Conservation (phyloP, 2,329 filamentous ascomycete species). For the Cadophora malorum region DNA sequence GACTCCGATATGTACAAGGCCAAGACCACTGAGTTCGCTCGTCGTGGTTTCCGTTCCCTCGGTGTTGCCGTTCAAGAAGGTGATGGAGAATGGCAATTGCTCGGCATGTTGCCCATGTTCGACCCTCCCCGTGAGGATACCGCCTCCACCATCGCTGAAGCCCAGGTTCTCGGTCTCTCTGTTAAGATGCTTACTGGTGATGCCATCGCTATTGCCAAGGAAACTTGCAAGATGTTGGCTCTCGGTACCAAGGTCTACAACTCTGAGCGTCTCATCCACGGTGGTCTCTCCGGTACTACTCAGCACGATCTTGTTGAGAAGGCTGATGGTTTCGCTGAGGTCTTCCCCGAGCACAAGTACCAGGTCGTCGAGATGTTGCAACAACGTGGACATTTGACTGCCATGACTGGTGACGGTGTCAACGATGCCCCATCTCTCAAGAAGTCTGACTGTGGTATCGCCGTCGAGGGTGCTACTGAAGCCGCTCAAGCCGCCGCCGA, state of each 20-base stretch:
- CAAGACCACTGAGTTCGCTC: conserved; percentile 77
- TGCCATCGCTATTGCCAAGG: conserved; percentile 79
- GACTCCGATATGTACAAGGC: conserved; percentile 71
- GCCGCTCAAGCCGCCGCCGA: conserved; percentile 90
- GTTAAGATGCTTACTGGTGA: conserved; percentile 87
- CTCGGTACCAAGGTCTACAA: conserved; percentile 83
- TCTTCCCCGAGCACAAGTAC: conserved; percentile 96
- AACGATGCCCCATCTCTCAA: conserved; percentile 93
- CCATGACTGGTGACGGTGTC: conserved; percentile 96
- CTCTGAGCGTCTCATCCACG: conserved; percentile 78
- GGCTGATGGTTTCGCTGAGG: conserved; percentile 93
- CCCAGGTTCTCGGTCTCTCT: conserved; percentile 75
- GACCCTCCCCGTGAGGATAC: conserved; percentile 81
- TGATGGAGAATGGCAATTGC: conserved; percentile 71
- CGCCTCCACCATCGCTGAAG: conserved; percentile 78
- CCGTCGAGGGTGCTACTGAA: conserved; percentile 89
- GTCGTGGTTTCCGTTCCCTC: conserved; percentile 80
- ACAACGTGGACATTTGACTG: conserved; percentile 91
- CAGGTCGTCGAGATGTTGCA: conserved; percentile 93
- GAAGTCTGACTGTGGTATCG: conserved; percentile 94
- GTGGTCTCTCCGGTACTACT: conserved; percentile 74
- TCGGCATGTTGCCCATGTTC: conserved; percentile 82
- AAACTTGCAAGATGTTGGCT: conserved; percentile 83
- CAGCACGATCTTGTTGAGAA: conserved; percentile 82
- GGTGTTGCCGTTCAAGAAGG: conserved; percentile 82